phyloP scores from a whole-genome alignment of 208 protist species.

The Leishmania major region DNA sequence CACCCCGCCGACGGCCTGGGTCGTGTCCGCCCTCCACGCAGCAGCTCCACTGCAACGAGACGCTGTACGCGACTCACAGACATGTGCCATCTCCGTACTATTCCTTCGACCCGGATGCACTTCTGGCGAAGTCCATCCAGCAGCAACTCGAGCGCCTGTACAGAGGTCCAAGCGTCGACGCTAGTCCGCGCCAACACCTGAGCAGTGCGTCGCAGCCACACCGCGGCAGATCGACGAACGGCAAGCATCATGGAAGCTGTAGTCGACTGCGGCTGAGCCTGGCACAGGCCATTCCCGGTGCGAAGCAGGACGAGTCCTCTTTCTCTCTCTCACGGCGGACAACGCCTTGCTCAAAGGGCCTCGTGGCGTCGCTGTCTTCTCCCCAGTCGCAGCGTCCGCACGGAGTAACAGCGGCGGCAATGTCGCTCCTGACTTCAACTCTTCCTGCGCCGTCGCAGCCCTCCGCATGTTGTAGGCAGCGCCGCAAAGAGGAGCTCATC shows the following conservation, averaged over 20 bases:
- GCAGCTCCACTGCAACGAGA: not conserved
- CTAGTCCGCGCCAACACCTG: not conserved
- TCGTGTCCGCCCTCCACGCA: not conserved
- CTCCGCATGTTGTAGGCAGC: slow-evolving; percentile 5
- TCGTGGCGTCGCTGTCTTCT: not conserved
- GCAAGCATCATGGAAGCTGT: not conserved
- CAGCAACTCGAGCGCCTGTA: slow-evolving; percentile 17
- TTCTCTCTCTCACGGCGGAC: not conserved
- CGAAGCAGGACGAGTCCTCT: not conserved
- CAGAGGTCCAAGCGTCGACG: slow-evolving; percentile 3
- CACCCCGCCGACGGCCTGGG: not conserved
- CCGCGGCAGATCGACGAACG: not conserved
- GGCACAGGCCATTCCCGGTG: not conserved
- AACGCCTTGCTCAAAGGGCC: not conserved
- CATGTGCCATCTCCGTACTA: slow-evolving; percentile 4
- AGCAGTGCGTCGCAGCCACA: not conserved
- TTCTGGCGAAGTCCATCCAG: slow-evolving; percentile 17
- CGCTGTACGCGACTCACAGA: not conserved
- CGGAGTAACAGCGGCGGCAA: not conserved
- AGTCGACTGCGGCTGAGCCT: not conserved
- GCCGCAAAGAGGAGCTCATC: slow-evolving; percentile 22
- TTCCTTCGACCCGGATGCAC: slow-evolving; percentile 14
- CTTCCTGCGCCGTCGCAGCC: not conserved
- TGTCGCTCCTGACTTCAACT: not conserved
- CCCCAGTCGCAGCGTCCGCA: not conserved